Evolutionary conservation across 306 rosid species (phyloP).

Genomic region (Vachellia pachyceras): DNA sequence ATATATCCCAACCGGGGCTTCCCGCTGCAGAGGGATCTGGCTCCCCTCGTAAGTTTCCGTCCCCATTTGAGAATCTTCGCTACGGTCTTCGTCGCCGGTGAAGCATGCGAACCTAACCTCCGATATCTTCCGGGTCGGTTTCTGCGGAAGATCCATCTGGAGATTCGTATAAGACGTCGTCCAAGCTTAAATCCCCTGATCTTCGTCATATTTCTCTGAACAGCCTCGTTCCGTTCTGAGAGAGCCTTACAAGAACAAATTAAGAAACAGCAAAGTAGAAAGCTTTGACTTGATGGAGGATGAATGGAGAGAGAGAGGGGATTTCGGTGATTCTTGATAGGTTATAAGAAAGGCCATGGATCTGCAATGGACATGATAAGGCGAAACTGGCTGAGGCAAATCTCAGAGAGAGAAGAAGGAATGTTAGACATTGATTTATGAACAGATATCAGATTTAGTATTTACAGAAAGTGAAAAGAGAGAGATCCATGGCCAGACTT

Average conservation of each 20-base stretch:
- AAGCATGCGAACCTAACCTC: conserved; percentile 13
- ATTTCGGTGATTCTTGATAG: background rate
- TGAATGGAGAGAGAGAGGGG: background rate
- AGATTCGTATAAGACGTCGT: conserved; percentile 52
- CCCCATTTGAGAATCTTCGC: conserved; percentile 67
- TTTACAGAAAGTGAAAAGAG: background rate
- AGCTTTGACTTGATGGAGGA: background rate
- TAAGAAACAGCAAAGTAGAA: background rate
- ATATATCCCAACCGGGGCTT: conserved; percentile 51
- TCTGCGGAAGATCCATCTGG: conserved; percentile 51
- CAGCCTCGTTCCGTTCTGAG: background rate
- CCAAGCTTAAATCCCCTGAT: conserved; percentile 72
- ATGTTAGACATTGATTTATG: conserved; percentile 59
- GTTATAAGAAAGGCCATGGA: conserved; percentile 72
- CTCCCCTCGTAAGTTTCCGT: conserved; percentile 52
- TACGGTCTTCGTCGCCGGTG: conserved; percentile 38
- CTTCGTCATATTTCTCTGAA: conserved; percentile 42
- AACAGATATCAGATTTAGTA: background rate
- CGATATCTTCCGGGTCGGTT: conserved; percentile 37
- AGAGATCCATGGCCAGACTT: background rate
- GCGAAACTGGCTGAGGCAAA: conserved; percentile 61
- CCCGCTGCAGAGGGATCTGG: conserved; percentile 50
- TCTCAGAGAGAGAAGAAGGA: conserved; percentile 66
- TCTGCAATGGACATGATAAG: conserved; percentile 76
- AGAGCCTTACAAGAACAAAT: background rate